Base-by-base conservation (phyloP, 2,329 filamentous ascomycete genomes). In the Metarhizium guizhouense region DNA sequence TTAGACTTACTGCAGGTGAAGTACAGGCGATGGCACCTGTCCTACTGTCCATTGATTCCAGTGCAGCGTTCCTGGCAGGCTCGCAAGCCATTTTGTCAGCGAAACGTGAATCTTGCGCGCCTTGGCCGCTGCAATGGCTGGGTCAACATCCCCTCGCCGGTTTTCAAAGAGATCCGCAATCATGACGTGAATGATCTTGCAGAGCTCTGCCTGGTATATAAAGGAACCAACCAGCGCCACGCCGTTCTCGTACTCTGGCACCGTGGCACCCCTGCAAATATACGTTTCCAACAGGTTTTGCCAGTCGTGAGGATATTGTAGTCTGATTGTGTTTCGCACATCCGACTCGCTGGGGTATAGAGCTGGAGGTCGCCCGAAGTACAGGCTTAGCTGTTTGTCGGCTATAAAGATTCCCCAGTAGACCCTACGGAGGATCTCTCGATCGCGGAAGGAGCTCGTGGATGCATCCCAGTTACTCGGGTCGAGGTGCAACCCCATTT, bases 121-220 rank as follows among this genome's bases (percentile, higher is more conserved):
- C 13, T 71, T 73, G 11, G 72, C 69, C 25, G 73, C 74, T 18
- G 74, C 65, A 3, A 74, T 69, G 1, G 70, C 67, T 16, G 70
- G 63, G 55, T 75, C 73, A 0, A 72, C 67, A 48, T 72, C 72
- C 6, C 66, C 67, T 40, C 69, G 67, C 7, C 75, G 69, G 54
- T 79, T 79, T 61, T 79, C 75, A 54, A 77, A 79, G 5, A 79
- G 62, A 54, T 78, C 75, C 1, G 73, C 75, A 54, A 79, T 78
- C 69, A 79, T 76, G 40, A 64, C 67, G 58, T 79, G 76, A 7
- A 75, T 65, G 45, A 78, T 77, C 61, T 78, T 77, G 61, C 71
- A 72, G 2, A 79, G 66, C 57, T 78, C 75, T 5, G 73, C 74
- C 25, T 73, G 73, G 57, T 78, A 74, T 13, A 76, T 74, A 54